Base-by-base conservation (phyloP, 805 yeast genomes). In the Naumovozyma baii region DNA sequence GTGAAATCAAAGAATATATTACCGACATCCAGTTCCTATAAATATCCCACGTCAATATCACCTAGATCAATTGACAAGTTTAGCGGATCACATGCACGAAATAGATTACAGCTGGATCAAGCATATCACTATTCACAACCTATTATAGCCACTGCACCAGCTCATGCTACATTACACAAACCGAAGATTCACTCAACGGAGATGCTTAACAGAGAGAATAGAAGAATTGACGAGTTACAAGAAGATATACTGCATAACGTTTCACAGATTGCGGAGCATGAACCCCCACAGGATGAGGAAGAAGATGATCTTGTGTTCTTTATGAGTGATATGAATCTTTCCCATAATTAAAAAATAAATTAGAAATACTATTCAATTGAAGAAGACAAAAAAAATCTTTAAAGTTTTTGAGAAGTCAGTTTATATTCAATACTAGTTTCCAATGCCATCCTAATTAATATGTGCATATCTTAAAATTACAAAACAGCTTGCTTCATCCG, bases 271-370 rank as follows among this genome's bases (percentile, higher is more conserved):
- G n/a, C n/a, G n/a, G n/a, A n/a, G n/a, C n/a, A 32, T 32, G 18
- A 17, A n/a, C 37, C 13, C 36, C 28, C 16, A 37, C 36, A 29
- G 5, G 30, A 28, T 33, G 28, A 34, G 25, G 82, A 75, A 18
- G 84, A 79, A 40, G 85, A 78, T 45, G 84, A 79, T 38, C 61
- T 80, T 41, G 60, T 79, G 35, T 78, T 79, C 56, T 73, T 83
- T 17, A 79, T 78, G 86, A 80, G 85, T 54, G 86, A 80, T 51
- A 79, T 80, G 84, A 75, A 73, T 51, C 52, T 72, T 13, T 59
- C 67, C 7, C 50, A 55, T 33, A 20, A 20, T 19, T 37, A 18
- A 37, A 22, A 10, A 7, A 22, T 22, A n/a, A n/a, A n/a, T n/a
- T n/a, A n/a, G n/a, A n/a, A n/a, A n/a, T n/a, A n/a, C n/a, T n/a